These are phyloP conservation scores for Pholiota molesta DNA, from an alignment of 768 basidiomycete species.

Conservation along the genomic window DNA sequence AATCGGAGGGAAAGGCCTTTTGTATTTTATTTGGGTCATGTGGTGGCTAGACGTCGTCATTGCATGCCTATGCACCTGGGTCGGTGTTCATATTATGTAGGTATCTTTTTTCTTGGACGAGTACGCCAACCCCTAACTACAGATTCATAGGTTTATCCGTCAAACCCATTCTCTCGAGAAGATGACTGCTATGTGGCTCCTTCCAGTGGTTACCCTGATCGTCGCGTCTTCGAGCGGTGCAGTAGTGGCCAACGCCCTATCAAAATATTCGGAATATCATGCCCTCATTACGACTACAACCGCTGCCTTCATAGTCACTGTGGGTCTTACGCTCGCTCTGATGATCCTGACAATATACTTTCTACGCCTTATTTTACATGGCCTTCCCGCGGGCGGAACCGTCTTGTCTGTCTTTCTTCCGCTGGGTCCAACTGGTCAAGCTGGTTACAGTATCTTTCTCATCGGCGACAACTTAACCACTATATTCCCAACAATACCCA, in stretches of 20 bases:
- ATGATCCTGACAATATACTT: constrained; percentile 73
- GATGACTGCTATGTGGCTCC: constrained; percentile 70
- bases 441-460: constrained; percentile 57
- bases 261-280: constrained; percentile 42
- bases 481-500: constrained; percentile 33
- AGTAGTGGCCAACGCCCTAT: constrained; percentile 53
- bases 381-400: constrained; percentile 47
- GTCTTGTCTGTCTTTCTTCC: constrained; percentile 73
- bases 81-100: constrained; percentile 68
- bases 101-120: constrained; percentile 25
- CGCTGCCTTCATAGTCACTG: constrained; percentile 56
- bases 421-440: constrained; percentile 72
- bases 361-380: constrained; percentile 57
- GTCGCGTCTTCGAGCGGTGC: constrained; percentile 74
- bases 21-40: constrained; percentile 59
- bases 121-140: not conserved
- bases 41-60: constrained; percentile 72
- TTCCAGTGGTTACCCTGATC: constrained; percentile 75
- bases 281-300: constrained; percentile 59
- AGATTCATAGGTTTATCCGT: constrained; percentile 48
- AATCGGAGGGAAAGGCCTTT: constrained; percentile 54
- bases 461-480: constrained; percentile 52
- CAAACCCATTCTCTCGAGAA: constrained; percentile 56
- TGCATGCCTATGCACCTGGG: constrained; percentile 61
- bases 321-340: constrained; percentile 60